Percentiles rank a stretch among this genome's conserved stretches.
phyloP scores from a whole-genome alignment of 345 rosid genomes.

The Dipteronia dyeriana region DNA sequence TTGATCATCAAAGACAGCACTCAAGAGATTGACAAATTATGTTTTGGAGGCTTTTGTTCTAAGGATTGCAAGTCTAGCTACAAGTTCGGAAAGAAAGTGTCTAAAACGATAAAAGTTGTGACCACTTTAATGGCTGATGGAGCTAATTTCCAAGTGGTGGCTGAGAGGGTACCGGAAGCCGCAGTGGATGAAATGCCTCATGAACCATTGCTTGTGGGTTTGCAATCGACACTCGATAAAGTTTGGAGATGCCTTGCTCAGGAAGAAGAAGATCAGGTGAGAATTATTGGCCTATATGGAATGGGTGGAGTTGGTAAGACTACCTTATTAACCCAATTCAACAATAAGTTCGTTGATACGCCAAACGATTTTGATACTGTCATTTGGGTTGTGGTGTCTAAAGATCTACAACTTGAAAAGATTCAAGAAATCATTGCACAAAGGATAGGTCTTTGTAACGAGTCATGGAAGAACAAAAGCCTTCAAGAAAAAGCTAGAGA shows the following conservation, averaged over 20 bases:
- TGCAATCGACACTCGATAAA: background rate
- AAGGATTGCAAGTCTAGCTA: constrained; percentile 4
- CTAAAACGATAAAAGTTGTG: background rate
- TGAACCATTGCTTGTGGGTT: background rate
- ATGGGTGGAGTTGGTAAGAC: constrained; percentile 27
- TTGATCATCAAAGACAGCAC: background rate
- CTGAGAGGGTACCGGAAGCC: background rate
- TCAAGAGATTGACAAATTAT: background rate
- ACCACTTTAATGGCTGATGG: background rate
- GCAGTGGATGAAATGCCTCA: constrained; percentile 11
- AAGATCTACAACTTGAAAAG: background rate
- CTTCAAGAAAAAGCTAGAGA: background rate
- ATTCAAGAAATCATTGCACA: constrained; percentile 2
- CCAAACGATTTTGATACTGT: constrained; percentile 4
- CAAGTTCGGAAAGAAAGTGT: constrained; percentile 2
- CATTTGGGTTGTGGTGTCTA: constrained; percentile 14
- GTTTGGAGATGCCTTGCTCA: constrained; percentile 15
- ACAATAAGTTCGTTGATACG: background rate
- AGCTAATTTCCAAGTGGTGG: constrained; percentile 1
- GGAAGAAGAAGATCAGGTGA: background rate
- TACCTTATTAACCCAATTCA: constrained; percentile 14
- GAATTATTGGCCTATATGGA: constrained; percentile 15
- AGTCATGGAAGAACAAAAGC: background rate
- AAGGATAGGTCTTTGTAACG: background rate
- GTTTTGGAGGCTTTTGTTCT: constrained; percentile 3